Percentiles rank a stretch among this genome's conserved stretches.
phyloP scores from a whole-genome alignment of 1,284 basidiomycete genomes.

The Mycena citricolor region DNA sequence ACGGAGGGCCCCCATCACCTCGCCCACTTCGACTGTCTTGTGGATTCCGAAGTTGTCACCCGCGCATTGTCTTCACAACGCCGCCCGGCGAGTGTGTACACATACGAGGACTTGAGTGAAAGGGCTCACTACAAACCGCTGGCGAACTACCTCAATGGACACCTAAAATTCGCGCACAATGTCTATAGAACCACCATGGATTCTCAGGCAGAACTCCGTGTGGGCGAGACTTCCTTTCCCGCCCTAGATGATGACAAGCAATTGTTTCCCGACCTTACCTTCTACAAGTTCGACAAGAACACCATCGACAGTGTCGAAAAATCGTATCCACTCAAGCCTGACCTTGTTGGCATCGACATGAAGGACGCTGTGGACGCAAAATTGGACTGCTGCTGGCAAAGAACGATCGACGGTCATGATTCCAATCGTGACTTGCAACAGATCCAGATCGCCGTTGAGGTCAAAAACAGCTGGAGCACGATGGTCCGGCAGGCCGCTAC shows the following conservation, averaged over 20 bases:
- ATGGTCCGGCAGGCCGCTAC: slow-evolving; percentile 15
- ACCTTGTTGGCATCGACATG: background rate
- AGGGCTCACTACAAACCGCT: background rate
- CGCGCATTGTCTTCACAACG: no score
- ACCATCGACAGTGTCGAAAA: slow-evolving; percentile 1
- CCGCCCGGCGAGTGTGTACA: no score
- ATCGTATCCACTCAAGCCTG: background rate
- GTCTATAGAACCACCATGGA: no score
- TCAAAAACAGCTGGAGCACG: slow-evolving; percentile 8
- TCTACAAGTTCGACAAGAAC: background rate
- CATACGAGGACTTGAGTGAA: no score
- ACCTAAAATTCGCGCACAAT: no score
- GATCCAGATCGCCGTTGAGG: slow-evolving; percentile 8
- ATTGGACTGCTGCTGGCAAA: background rate
- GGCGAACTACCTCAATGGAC: background rate
- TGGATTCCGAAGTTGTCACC: no score
- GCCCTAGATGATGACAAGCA: background rate
- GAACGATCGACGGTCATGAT: no score
- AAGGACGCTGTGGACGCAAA: background rate
- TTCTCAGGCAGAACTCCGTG: no score
- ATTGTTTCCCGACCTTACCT: slow-evolving; percentile 2
- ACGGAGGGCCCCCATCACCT: no score
- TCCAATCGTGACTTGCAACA: background rate
- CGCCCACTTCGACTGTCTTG: no score
- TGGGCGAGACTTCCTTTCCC: background rate